These are phyloP conservation scores for Kwoniella dendrophila DNA, from an alignment of 768 basidiomycete species.

Conservation along the genomic window DNA sequence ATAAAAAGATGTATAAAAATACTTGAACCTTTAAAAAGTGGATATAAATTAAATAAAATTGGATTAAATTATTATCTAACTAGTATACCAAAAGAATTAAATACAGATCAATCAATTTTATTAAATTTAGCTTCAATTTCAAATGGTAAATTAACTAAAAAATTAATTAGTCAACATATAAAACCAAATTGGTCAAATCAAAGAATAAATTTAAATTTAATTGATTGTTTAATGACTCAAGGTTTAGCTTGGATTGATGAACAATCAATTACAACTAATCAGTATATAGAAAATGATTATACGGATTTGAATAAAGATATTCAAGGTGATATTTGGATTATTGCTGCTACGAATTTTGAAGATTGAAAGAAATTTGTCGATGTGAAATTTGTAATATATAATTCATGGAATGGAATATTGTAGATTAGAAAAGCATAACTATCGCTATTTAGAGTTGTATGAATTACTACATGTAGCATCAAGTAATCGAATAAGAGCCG, in stretches of 20 bases:
- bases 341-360: slow-evolving; percentile 17
- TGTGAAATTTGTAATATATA: too few species aligned
- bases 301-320: neutral
- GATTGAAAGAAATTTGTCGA: too few species aligned
- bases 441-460: too few species aligned
- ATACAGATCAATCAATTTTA: slow-evolving; percentile 82
- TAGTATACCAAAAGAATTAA: slow-evolving; percentile 85
- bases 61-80: slow-evolving; percentile 65
- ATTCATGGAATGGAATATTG: too few species aligned
- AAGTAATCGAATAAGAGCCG: too few species aligned
- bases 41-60: slow-evolving; percentile 75
- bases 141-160: slow-evolving; percentile 69
- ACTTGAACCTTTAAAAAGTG: slow-evolving; percentile 83
- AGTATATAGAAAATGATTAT: neutral
- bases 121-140: slow-evolving; percentile 62
- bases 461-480: too few species aligned
- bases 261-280: slow-evolving; percentile 64
- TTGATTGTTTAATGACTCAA: slow-evolving; percentile 87
- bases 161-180: slow-evolving; percentile 62
- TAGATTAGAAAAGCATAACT: too few species aligned
- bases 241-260: slow-evolving; percentile 95
- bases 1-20: slow-evolving; percentile 80
- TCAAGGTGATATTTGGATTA: slow-evolving; percentile 15
- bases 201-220: slow-evolving; percentile 73
- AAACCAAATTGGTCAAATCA: slow-evolving; percentile 80